Conservation (phyloP, 2,329 filamentous ascomycete genomes). For the Pseudogymnoascus sp. region DNA sequence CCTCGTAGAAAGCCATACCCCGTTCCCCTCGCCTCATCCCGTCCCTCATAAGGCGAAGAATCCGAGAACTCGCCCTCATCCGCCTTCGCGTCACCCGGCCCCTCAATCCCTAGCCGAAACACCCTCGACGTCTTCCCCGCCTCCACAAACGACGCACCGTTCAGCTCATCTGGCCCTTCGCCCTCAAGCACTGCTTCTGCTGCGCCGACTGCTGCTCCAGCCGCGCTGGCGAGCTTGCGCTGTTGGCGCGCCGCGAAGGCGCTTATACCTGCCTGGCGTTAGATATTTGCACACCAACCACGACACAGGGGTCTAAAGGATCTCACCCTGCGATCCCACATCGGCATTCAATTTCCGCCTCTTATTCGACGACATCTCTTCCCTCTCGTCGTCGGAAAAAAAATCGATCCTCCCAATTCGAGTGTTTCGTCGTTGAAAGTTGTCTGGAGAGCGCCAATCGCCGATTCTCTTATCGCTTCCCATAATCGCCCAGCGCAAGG, state of each 20-base stretch:
- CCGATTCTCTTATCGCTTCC: not conserved
- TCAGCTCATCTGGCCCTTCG: conserved; percentile 20
- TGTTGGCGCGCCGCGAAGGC: conserved; percentile 23
- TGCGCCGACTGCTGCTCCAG: not conserved
- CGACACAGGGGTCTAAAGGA: not conserved
- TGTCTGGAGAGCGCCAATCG: not conserved
- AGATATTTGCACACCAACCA: conserved; percentile 8
- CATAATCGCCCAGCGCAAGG: not conserved
- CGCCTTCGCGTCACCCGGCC: not conserved
- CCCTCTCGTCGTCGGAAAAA: not conserved
- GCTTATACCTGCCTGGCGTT: conserved; percentile 22
- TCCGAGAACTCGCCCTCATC: conserved; percentile 2
- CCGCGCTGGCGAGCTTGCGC: not conserved
- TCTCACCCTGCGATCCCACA: conserved; percentile 30
- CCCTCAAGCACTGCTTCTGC: conserved; percentile 33
- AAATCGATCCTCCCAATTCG: not conserved
- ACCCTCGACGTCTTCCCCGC: not conserved
- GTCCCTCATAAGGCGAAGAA: conserved; percentile 1
- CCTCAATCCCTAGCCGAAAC: not conserved
- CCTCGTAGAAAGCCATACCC: not conserved
- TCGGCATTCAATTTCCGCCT: conserved; percentile 35
- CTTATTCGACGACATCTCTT: conserved; percentile 29
- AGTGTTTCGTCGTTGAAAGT: conserved; percentile 1
- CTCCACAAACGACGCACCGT: conserved; percentile 1
- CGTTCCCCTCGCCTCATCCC: not conserved